These are phyloP conservation scores for Asterophora parasitica DNA, from an alignment of 768 basidiomycete genomes.

Conservation along the genomic window DNA sequence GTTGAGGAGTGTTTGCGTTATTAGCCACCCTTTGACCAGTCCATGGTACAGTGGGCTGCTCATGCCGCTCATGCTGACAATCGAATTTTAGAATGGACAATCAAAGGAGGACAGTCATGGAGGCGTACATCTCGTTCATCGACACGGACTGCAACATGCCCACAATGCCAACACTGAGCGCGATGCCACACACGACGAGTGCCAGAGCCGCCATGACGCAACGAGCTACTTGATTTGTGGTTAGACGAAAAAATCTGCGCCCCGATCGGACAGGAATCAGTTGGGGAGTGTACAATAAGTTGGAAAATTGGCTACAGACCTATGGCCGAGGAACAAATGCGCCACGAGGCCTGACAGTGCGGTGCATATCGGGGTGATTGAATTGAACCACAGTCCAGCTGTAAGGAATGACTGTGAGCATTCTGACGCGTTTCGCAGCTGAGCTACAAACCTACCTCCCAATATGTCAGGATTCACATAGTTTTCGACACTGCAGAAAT, in stretches of 20 bases:
- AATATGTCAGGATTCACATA: conserved; percentile 14
- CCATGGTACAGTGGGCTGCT: background rate
- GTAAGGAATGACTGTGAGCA: background rate
- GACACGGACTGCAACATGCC: conserved; percentile 10
- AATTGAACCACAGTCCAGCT: conserved; percentile 30
- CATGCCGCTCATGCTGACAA: too few relatives aligned
- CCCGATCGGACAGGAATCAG: conserved; percentile 17
- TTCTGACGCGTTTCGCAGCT: too few relatives aligned
- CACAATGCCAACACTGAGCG: conserved; percentile 11
- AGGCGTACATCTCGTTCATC: conserved; percentile 16
- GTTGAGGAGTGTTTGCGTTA: conserved; percentile 1
- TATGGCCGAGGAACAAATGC: conserved; percentile 30
- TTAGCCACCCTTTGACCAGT: conserved; percentile 8
- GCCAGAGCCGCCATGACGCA: background rate
- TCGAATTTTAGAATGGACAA: too few relatives aligned
- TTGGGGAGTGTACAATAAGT: background rate
- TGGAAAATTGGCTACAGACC: conserved; percentile 22
- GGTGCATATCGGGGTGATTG: conserved; percentile 31
- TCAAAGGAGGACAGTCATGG: background rate
- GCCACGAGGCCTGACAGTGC: conserved; percentile 31
- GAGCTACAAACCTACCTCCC: conserved; percentile 5
- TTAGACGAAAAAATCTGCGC: conserved; percentile 15
- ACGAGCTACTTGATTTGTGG: conserved; percentile 3
- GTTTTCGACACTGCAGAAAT: conserved; percentile 14
- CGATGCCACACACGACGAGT: conserved; percentile 11